Conservation (phyloP, 352 stramenopile genomes). For the Globisporangium uncinulatum region DNA sequence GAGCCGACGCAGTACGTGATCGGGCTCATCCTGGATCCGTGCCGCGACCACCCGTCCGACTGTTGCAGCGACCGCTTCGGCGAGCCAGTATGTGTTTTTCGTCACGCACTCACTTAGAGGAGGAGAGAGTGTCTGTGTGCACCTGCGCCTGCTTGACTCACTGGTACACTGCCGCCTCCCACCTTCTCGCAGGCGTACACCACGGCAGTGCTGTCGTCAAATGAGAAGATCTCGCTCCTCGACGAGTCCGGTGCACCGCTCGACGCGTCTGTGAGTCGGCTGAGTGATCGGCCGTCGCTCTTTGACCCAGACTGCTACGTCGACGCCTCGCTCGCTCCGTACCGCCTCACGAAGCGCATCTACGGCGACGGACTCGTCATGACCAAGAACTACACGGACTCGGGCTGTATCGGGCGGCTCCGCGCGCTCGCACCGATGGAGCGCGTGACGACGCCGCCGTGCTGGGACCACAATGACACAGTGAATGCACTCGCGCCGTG, state of each 20-base stretch:
- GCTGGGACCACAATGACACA: conserved; percentile 82
- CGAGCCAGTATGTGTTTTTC: conserved; percentile 33
- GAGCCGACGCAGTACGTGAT: conserved; percentile 67
- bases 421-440: conserved; percentile 40
- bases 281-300: conserved; percentile 59
- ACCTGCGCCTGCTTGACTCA: not conserved
- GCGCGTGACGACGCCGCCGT: conserved; percentile 53
- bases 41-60: conserved; percentile 37
- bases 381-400: conserved; percentile 47
- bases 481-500: conserved; percentile 62
- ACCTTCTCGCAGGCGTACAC: conserved; percentile 33
- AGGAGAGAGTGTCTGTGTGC: not conserved
- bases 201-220: conserved; percentile 20
- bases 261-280: conserved; percentile 50
- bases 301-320: conserved; percentile 77
- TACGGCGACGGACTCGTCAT: conserved; percentile 30
- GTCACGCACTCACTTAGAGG: not conserved
- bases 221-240: conserved; percentile 62
- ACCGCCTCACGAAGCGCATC: conserved; percentile 55
- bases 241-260: conserved; percentile 58
- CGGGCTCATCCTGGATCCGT: conserved; percentile 81
- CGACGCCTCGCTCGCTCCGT: conserved; percentile 38
- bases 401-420: conserved; percentile 47
- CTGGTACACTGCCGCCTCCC: not conserved
- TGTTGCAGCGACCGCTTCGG: conserved; percentile 81